These are phyloP conservation scores for Articulospora tetracladia DNA, from an alignment of 495 filamentous ascomycete genomes.

Conservation along the genomic window DNA sequence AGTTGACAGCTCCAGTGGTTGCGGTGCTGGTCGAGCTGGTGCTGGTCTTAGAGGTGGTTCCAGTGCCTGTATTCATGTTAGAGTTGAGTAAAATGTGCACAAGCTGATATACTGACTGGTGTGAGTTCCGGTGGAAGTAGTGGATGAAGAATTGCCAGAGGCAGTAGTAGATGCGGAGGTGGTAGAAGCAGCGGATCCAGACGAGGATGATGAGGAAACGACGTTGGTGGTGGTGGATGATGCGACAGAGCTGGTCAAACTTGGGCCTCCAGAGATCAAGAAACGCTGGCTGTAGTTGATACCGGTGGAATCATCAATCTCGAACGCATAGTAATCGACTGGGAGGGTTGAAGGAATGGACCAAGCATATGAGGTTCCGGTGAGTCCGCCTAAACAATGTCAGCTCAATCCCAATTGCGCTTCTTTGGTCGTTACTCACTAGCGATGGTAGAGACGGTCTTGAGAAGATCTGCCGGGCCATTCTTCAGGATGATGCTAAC, in stretches of 20 bases:
- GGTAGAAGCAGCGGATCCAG: background rate
- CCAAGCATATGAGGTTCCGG: constrained; percentile 14
- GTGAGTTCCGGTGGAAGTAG: background rate
- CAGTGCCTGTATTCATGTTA: background rate
- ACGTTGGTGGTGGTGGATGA: background rate
- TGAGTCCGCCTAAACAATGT: constrained; percentile 5
- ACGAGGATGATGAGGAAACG: background rate
- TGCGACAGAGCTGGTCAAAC: background rate
- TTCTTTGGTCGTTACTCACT: background rate
- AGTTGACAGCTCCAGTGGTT: constrained; percentile 1
- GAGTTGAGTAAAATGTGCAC: background rate
- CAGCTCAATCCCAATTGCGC: background rate
- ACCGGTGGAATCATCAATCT: constrained; percentile 6
- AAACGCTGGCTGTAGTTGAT: constrained; percentile 20
- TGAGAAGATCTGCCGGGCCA: constrained; percentile 1
- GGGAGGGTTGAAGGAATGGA: constrained; percentile 8
- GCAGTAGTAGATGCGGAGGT: background rate
- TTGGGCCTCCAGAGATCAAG: constrained; percentile 5
- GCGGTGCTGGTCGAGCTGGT: background rate
- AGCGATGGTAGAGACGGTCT: constrained; percentile 7
- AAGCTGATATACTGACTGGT: background rate
- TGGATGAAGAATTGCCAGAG: background rate
- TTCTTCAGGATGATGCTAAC: constrained; percentile 17
- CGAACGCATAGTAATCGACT: constrained; percentile 12
- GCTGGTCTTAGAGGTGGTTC: background rate